These are phyloP conservation scores for Penicillium expansum DNA, from an alignment of 2,329 filamentous ascomycete species.

Conservation along the genomic window DNA sequence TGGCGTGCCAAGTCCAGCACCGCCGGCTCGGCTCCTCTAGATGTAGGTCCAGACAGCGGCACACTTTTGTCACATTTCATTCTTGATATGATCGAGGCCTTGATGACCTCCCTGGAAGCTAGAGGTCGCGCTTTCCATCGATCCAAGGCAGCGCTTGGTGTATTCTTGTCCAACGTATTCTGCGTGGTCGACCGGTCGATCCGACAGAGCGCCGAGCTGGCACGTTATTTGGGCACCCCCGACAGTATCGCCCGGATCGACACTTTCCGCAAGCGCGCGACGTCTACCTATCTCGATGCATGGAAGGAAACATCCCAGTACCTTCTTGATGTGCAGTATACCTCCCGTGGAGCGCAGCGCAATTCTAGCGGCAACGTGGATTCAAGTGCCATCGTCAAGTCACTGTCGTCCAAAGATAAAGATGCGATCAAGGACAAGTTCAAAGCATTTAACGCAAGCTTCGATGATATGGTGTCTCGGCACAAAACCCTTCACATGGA, in stretches of 20 bases:
- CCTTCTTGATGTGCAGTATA: constrained; percentile 89
- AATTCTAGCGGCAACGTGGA: constrained; percentile 66
- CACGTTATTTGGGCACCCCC: constrained; percentile 62
- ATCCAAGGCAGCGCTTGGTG: constrained; percentile 73
- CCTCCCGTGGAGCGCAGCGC: constrained; percentile 69
- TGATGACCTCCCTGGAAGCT: constrained; percentile 71
- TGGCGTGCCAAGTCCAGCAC: constrained; percentile 68
- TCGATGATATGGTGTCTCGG: constrained; percentile 80
- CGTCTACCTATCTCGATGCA: constrained; percentile 74
- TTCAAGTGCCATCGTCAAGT: constrained; percentile 79
- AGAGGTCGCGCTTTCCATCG: constrained; percentile 72
- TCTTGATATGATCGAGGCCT: constrained; percentile 78
- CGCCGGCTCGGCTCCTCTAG: constrained; percentile 70
- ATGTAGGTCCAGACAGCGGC: constrained; percentile 82
- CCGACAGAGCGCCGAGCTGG: constrained; percentile 69
- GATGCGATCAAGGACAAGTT: constrained; percentile 97
- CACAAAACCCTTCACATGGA: constrained; percentile 90
- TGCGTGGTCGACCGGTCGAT: constrained; percentile 82
- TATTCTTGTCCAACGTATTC: constrained; percentile 88
- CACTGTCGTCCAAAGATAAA: constrained; percentile 82
- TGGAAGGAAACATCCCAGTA: constrained; percentile 86
- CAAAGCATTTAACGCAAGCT: constrained; percentile 80
- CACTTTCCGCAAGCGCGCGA: constrained; percentile 82
- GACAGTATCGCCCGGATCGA: constrained; percentile 68
- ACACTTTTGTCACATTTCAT: constrained; percentile 89